Conservation (phyloP, 768 basidiomycete species). For the Mycena metata region DNA sequence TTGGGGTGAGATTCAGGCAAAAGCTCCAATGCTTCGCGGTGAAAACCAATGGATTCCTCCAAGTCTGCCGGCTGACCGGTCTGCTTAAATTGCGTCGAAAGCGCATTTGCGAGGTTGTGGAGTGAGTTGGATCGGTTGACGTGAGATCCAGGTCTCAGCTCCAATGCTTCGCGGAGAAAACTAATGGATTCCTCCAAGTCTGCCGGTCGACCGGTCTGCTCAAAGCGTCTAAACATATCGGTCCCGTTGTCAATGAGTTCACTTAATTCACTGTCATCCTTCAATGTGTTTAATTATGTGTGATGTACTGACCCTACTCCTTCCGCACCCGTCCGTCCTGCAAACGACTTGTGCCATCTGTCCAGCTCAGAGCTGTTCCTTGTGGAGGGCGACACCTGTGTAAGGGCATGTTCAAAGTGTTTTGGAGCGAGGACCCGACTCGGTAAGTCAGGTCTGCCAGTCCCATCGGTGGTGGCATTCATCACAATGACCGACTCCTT, state of each 20-base stretch:
- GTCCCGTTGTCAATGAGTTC: slow-evolving; percentile 6
- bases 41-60: slow-evolving; percentile 10
- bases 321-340: slow-evolving; percentile 1
- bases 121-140: not conserved
- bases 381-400: slow-evolving; percentile 13
- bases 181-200: slow-evolving; percentile 13
- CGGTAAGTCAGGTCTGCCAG: too few relatives aligned
- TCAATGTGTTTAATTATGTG: not conserved
- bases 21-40: not conserved
- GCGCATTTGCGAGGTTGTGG: slow-evolving; percentile 4
- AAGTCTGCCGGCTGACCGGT: slow-evolving; percentile 13
- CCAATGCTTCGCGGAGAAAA: slow-evolving; percentile 8
- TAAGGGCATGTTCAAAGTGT: slow-evolving; percentile 20
- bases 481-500: slow-evolving; percentile 18
- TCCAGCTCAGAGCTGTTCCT: slow-evolving; percentile 13
- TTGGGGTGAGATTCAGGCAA: slow-evolving; percentile 6
- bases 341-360: slow-evolving; percentile 13
- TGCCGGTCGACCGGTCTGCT: slow-evolving; percentile 4
- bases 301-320: slow-evolving; percentile 5
- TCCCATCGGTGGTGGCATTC: slow-evolving; percentile 8
- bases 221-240: not conserved
- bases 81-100: slow-evolving; percentile 12
- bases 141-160: slow-evolving; percentile 11
- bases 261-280: slow-evolving; percentile 4
- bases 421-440: slow-evolving; percentile 11